Evolutionary conservation across 2,329 filamentous ascomycete species (phyloP).

Genomic region (Fusarium pininemorale): DNA sequence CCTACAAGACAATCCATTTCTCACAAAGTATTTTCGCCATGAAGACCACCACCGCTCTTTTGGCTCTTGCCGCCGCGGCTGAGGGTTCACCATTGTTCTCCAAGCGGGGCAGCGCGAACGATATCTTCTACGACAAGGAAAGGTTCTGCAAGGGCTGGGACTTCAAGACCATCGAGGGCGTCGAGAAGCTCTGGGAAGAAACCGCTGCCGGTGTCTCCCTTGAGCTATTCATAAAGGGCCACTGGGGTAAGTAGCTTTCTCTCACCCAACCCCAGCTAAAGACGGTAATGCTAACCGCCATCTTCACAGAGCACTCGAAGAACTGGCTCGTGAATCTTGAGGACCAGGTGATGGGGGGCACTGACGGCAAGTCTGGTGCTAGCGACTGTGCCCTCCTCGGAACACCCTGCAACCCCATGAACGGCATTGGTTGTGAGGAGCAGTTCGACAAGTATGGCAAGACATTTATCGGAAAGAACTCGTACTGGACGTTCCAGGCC

Average conservation of each 20-base stretch:
- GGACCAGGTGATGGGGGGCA: not conserved
- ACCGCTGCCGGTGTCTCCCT: not conserved
- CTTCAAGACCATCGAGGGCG: conserved; percentile 3
- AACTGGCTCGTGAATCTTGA: conserved; percentile 16
- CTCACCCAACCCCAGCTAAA: too few relatives aligned
- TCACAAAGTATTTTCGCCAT: not conserved
- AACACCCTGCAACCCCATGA: not conserved
- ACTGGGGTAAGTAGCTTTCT: too few relatives aligned
- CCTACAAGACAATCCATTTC: rapidly evolving
- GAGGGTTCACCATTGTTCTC: not conserved
- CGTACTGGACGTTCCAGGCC: conserved; percentile 22
- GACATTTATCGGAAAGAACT: not conserved
- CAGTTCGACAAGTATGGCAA: conserved; percentile 12
- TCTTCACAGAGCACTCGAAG: not conserved
- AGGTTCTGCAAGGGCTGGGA: conserved; percentile 13
- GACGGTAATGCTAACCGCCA: too few relatives aligned
- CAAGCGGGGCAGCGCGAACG: not conserved
- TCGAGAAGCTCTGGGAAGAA: conserved; percentile 9
- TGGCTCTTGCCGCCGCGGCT: not conserved
- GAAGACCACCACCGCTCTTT: conserved; percentile 2
- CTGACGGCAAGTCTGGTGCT: conserved; percentile 1
- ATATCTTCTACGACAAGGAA: not conserved
- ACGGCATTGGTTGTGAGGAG: not conserved
- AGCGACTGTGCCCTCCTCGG: not conserved
- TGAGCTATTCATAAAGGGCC: conserved; percentile 11